Evolutionary conservation across 2,329 filamentous ascomycete species (phyloP), one percentile per base, ranked within the genome.

Genomic region (Monosporascus sp.): DNA sequence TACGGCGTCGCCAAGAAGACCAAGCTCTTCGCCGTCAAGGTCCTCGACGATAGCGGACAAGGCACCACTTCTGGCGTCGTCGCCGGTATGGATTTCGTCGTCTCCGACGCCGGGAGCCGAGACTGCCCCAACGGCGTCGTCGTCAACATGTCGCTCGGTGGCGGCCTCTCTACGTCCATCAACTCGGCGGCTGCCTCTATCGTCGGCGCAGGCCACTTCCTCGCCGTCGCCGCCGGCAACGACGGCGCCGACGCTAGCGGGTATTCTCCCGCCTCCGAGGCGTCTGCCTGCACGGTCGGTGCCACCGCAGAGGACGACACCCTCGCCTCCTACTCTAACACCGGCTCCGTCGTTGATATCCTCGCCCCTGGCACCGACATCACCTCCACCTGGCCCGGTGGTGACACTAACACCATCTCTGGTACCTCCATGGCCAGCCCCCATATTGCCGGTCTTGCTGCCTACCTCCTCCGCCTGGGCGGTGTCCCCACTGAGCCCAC

Each of bases 61-160:
- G 72, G 71, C 9, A 55, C 62, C 37, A 70, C 63, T 49, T 68
- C 69, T n/a, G 60, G 53, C 22, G 63, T 72, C 48, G 67, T 75
- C 49, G 53, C 54, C 7, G 72, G 70, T 17, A 63, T 73, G 55
- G 57, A 68, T 46, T 69, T 52, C 48, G 52, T 51, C 15, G 26
- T 53, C 15, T 58, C 57, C 46, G 44, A 60, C 46, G 41, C 48
- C 40, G 22, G 51, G 50, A 6, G 49, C 53, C 41, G 51, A 44
- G 51, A 51, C 18, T 50, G 69, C 49, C 54, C 48, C 26, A 54
- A 48, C 14, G 56, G 61, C 11, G 48, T 53, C 28, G 55, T 65
- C 31, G 48, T 63, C 24, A 65, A 62, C 51, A 57, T 65, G 56
- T 64, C 61, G 20, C 55, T 66, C 45, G 58, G 64, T 56, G 56